Evolutionary conservation across 805 yeast species (phyloP), one percentile per base, ranked within the genome.

Genomic region (Torulaspora franciscae): DNA sequence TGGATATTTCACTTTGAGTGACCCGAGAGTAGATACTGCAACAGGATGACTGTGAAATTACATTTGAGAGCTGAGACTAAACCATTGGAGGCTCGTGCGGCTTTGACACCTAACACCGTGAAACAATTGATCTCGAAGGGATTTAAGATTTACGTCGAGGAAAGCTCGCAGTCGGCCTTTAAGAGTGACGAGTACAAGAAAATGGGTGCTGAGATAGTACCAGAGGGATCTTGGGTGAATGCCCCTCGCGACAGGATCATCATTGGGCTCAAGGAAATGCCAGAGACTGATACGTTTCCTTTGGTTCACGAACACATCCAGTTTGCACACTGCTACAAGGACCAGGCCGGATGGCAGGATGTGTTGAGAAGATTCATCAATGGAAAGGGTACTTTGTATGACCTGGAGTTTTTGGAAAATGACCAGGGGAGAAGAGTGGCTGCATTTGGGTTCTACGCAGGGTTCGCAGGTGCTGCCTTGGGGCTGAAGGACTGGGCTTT

Each of bases 401-500:
- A 93, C 66, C 74, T 93, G 55, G 99, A 93, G 71, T 93, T 93
- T 64, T 74, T 93, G 65, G 95, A 86, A 67, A 88, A 93, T 65
- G 96, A 85, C 57, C 81, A 79, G 61, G 98, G 98, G 28, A 85
- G 99, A 75, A 85, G 99, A 71, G 99, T 93, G 24, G 99, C 99
- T 36, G 99, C 99, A 7, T 93, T 93, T 65, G 99, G 99, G n/a
- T 93, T 79, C 74, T 91, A 91, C 67, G 99, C 99, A 36, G 99
- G 99, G n/a, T 93, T 93, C 66, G 99, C 98, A 6, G 99, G 99
- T 61, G 99, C 99, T 28, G 99, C 99, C 27, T 70, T 93, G 45
- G 99, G 99, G 59, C 74, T 91, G 41, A 79, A 79, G 66, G 95
- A 89, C 68, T 93, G 98, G 96, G 85, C 95, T 40, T 83, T 85